Evolutionary conservation across 139 green algal genomes (phyloP).

Genomic region (Closterium sp.): DNA sequence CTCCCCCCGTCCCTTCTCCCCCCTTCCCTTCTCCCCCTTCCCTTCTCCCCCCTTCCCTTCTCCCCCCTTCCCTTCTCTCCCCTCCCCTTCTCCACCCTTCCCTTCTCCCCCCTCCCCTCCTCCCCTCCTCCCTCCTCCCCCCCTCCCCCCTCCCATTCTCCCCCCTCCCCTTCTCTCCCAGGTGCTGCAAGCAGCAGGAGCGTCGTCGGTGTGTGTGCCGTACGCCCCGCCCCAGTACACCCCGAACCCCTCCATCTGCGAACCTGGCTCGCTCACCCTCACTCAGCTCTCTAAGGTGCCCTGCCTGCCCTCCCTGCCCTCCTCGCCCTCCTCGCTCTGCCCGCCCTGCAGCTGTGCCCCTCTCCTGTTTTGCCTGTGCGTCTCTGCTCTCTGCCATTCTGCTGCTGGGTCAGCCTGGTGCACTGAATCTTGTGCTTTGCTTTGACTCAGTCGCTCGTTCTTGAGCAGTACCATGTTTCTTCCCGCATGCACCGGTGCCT

Average conservation of each 20-base stretch:
- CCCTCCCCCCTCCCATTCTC: no score
- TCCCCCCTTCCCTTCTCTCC: background rate
- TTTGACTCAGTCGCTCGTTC: no score
- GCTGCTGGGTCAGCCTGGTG: background rate
- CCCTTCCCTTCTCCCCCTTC: background rate
- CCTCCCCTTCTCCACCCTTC: background rate
- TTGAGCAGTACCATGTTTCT: no score
- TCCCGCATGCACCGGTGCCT: no score
- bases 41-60: background rate
- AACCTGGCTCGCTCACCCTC: background rate
- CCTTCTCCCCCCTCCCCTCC: background rate
- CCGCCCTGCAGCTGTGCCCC: background rate
- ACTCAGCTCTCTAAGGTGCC: background rate
- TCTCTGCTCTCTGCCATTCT: background rate
- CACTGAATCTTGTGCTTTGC: no score
- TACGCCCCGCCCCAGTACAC: background rate
- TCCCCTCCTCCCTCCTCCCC: no score
- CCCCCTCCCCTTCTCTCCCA: background rate
- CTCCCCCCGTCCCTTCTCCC: background rate
- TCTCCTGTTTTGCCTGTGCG: background rate
- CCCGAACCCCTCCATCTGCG: background rate
- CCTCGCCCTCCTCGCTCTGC: no score
- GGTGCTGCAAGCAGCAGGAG: background rate
- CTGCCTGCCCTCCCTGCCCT: no score
- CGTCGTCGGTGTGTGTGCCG: background rate